Evolutionary conservation across 2,329 filamentous ascomycete species (phyloP), one percentile per base, ranked within the genome.

Genomic region (Xylariaceae sp.): DNA sequence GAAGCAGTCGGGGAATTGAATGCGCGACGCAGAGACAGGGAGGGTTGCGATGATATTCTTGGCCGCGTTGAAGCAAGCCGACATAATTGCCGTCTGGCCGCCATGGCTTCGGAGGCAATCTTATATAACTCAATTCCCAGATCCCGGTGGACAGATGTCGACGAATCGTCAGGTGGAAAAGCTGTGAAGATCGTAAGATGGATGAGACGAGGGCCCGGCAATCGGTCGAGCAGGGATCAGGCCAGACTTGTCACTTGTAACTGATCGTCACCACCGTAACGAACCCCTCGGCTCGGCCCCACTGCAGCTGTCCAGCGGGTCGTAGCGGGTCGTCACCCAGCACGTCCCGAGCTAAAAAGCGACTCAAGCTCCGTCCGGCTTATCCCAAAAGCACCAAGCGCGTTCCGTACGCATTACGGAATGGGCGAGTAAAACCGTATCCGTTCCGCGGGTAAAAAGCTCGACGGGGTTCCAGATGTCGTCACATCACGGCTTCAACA

Each of bases 71-170:
- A 61, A 47, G 60, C 55, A 53, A 68, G 60, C 55, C 65, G 67
- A 55, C 57, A 56, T n/a, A 71, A 51, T 51, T 64, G 66, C 52
- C 64, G 58, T 52, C 62, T 68, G 49, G 67, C 68, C 68, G 67
- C 66, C 69, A 71, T 71, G 8, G 45, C 44, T 58, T 30, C 4
- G n/a, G 37, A 17, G 4, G 13, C 44, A 15, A 15, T n/a, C 60
- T 54, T 53, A 48, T 48, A 51, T 51, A 34, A 1, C 35, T 15
- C 9, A 51, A 30, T 11, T 15, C 15, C 11, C 11, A n/a, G 37
- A 35, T 4, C n/a, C 4, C 6, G 49, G 23, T 51, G 49, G 23
- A n/a, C 49, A 15, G 49, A 51, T 51, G 7, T 13, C 15, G 15
- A 17, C 13, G 23, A 35, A 35, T n/a, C 49, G 11, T 34, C 3